Evolutionary conservation across 2,329 filamentous ascomycete species (phyloP).

Genomic region (Aspergillus versicolor): DNA sequence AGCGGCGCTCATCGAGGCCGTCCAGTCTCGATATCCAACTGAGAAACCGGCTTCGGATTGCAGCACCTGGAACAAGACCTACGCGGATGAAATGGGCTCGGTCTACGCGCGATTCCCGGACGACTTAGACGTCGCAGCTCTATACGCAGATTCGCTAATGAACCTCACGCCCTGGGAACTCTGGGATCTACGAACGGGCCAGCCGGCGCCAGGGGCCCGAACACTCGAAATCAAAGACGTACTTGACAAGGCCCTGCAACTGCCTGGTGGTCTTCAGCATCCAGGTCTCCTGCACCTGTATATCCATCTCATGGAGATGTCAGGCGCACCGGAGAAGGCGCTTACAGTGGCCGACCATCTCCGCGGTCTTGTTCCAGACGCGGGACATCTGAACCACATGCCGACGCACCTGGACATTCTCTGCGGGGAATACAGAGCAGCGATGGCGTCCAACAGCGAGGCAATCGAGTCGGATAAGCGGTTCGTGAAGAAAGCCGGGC

Average conservation of each 20-base stretch:
- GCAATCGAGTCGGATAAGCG: conserved; percentile 69
- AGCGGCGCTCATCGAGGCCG: conserved; percentile 61
- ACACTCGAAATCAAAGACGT: conserved; percentile 60
- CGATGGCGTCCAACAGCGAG: conserved; percentile 65
- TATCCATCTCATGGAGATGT: conserved; percentile 79
- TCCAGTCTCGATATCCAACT: conserved; percentile 62
- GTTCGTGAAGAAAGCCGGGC: conserved; percentile 59
- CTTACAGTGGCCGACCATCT: conserved; percentile 61
- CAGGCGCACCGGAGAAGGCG: conserved; percentile 61
- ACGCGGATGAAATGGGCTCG: conserved; percentile 60
- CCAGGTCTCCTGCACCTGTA: conserved; percentile 73
- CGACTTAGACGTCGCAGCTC: conserved; percentile 62
- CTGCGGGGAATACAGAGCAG: conserved; percentile 67
- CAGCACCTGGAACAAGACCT: conserved; percentile 57
- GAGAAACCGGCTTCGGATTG: conserved; percentile 51
- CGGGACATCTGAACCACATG: conserved; percentile 74
- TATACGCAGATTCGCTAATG: conserved; percentile 67
- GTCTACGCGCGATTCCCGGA: conserved; percentile 55
- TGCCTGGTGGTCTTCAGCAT: conserved; percentile 54
- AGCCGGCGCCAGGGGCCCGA: conserved; percentile 54
- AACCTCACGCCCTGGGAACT: conserved; percentile 65
- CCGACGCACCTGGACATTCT: conserved; percentile 74
- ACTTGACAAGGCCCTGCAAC: conserved; percentile 58
- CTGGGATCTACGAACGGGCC: conserved; percentile 61
- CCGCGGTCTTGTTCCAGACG: conserved; percentile 65